Conservation (phyloP, 2,329 filamentous ascomycete genomes). For the Rhynchosporium agropyri region DNA sequence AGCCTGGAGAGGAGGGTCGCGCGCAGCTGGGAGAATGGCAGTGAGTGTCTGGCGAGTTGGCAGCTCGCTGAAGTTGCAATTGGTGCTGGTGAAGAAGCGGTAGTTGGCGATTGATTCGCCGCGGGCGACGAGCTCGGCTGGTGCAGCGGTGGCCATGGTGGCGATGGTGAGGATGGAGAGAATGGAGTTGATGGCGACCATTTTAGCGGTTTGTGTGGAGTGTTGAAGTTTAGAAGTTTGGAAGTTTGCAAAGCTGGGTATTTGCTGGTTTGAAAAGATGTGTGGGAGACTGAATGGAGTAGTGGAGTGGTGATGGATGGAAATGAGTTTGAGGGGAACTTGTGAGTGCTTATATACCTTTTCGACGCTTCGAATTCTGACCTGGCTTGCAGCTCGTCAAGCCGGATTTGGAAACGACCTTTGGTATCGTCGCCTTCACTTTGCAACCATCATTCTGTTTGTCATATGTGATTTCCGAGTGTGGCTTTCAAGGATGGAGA, state of each 20-base stretch:
- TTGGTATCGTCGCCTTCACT: not conserved
- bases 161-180: not conserved
- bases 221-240: not conserved
- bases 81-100: conserved; percentile 1
- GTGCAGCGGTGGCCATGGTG: not conserved
- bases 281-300: not conserved
- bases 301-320: not conserved
- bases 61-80: not conserved
- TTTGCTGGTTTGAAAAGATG: no score
- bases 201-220: not conserved
- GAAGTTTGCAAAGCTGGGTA: not conserved
- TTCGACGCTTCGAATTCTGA: not conserved
- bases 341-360: not conserved
- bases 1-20: not conserved
- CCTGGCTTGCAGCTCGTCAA: not conserved
- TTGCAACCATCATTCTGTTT: not conserved
- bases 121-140: not conserved
- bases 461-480: not conserved
- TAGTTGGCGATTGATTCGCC: not conserved
- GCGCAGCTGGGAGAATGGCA: not conserved
- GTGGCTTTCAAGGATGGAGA: not conserved
- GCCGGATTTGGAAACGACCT: not conserved
- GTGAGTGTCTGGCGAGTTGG: not conserved
- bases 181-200: conserved; percentile 6
- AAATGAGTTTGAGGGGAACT: not conserved